These are phyloP conservation scores for Ustilago crameri DNA, from an alignment of 1,284 basidiomycete genomes.

Conservation along the genomic window DNA sequence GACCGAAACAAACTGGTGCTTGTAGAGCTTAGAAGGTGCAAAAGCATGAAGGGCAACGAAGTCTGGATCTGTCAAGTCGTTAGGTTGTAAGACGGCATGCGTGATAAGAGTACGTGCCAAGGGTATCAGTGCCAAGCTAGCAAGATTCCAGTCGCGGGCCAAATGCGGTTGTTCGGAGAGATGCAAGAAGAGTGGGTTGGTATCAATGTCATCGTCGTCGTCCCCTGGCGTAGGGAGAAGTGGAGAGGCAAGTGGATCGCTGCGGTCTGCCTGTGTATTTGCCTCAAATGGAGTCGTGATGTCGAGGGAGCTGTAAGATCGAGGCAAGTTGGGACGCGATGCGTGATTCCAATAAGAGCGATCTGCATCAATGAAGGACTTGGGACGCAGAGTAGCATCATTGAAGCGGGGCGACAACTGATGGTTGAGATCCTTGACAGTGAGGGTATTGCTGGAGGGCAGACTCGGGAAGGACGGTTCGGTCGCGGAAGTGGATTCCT, in stretches of 20 bases:
- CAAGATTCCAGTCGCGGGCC: conserved; percentile 23
- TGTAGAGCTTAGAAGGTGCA: conserved; percentile 37
- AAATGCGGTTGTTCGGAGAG: conserved; percentile 24
- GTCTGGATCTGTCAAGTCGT: conserved; percentile 13
- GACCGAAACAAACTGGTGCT: conserved; percentile 38
- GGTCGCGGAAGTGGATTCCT: conserved; percentile 20
- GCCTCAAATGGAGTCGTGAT: conserved; percentile 6
- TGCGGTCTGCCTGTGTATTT: background rate
- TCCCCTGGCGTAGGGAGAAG: conserved; percentile 13
- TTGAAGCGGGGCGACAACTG: conserved; percentile 25
- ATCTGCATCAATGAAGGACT: conserved; percentile 25
- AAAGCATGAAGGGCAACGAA: conserved; percentile 38
- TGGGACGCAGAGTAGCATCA: conserved; percentile 32
- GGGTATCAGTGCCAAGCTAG: conserved; percentile 21
- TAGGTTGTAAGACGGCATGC: background rate
- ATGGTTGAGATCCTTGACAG: conserved; percentile 30
- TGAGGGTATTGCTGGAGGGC: conserved; percentile 17
- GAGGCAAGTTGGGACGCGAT: conserved; percentile 9
- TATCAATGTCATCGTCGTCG: conserved; percentile 38
- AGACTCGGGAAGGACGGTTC: conserved; percentile 11
- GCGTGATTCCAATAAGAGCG: conserved; percentile 1
- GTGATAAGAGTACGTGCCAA: conserved; percentile 16
- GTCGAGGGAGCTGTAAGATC: conserved; percentile 28
- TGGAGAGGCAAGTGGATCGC: background rate
- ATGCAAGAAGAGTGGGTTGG: conserved; percentile 25